Evolutionary conservation across 768 basidiomycete genomes (phyloP), one percentile per base, ranked within the genome.

Genomic region (Lactarius hatsudake): DNA sequence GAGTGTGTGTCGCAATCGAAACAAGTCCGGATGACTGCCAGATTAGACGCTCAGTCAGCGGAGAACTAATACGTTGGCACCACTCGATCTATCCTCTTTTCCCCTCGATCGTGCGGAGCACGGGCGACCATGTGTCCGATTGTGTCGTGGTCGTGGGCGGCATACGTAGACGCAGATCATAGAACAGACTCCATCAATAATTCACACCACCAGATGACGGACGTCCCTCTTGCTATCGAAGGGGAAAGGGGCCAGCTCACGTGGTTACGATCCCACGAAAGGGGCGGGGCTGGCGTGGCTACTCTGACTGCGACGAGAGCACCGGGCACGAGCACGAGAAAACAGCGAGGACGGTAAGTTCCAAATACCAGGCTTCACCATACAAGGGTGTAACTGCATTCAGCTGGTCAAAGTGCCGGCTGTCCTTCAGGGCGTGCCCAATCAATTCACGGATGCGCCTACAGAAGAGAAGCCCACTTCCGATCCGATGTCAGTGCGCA

Each of bases 401-500:
- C 26, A 60, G 90, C 80, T 23, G 93, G 93, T 73, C 96, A 71
- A 99, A 98, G 77, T 99, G 96, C 68, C 87, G 83, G 17, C 95
- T 98, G 76, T n/a, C 98, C 94, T 73, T 90, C 92, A 30, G 91
- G 89, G 70, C 96, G 96, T 66, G 91, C 80, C 90, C 90, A 98
- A 74, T 97, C 94, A 68, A 97, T 88, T 38, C 91, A 38, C 5
- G 90, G 84, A 78, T 97, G 94, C 15, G 84, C 82, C 91, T 94
- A 75, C 15, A 42, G n/a, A 23, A 23, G 3, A 15, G 48, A 23
- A 48, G n/a, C 23, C 48, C 12, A 51, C 10, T 51, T 53, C 51
- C 51, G 23, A 26, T 26, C 13, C 42, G 42, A 18, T 6, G 42
- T 18, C 42, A 6, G 42, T 5, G 48, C n/a, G 23, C 12, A 45